Evolutionary conservation across 2,329 filamentous ascomycete genomes (phyloP), one percentile per base, ranked within the genome.

Genomic region (Cercospora sp.): DNA sequence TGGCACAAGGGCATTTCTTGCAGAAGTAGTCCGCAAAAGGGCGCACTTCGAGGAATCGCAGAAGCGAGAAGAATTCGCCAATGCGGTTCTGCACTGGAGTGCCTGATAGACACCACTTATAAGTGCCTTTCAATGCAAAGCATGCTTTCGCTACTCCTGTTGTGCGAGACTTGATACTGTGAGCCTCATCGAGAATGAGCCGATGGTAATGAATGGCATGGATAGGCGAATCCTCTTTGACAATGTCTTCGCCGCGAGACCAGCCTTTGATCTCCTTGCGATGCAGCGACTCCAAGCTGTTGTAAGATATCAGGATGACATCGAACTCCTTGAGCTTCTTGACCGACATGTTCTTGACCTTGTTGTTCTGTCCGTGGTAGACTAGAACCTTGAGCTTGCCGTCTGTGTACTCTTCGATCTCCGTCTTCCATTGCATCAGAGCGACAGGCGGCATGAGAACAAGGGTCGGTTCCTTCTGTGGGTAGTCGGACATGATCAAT

Each of bases 241-340:
- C 86, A 26, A 94, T 83, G 10, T 91, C 91, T 28, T 91, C 89
- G 70, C 92, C 91, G 67, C 93, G 90, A 73, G 86, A 89, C 84
- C 94, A 95, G 0, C 95, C 95, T 77, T 95, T 96, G 75, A 91
- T 90, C 79, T 99, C 92, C 79, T 96, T 97, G 66, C 95, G 90
- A 77, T 93, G 92, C 75, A 97, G 89, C 0, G 94, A 96, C 79
- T 98, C 95, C 36, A 99, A 82, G 72, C 91, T 87, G 73, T 92
- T 93, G 85, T 96, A 99, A 13, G 94, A 98, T 81, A 98, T 96
- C 87, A 98, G 93, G 77, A 98, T 94, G 61, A 99, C 93, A 79
- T 99, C 89, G 80, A 90, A 96, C 73, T 90, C 88, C 79, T 90
- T 91, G 62, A 98, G 82, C 39, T 96, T 90, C 67, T 89, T 90